Evolutionary conservation across 129 eudicot species (phyloP), one percentile per base, ranked within the genome.

Genomic region (Ambrosia trifida): DNA sequence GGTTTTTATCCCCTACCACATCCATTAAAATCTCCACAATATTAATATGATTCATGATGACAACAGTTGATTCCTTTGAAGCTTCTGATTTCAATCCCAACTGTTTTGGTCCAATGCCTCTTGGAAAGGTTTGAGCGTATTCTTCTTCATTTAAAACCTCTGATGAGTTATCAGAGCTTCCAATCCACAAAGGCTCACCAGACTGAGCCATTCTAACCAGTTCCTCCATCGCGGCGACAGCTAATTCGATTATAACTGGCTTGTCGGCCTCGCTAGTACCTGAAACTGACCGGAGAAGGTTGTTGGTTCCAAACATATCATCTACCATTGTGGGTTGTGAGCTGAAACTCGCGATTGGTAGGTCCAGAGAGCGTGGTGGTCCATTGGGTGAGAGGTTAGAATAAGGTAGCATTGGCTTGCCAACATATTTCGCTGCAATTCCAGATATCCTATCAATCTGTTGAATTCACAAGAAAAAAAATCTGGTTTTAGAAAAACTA

Each of bases 391-490:
- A 53, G 8, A 82, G 35, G 65, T 76, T 78, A 11, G 81, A 76
- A 11, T 79, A 82, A 32, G 64, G 62, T 30, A 85, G 50, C 30
- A 80, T 5, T 3, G 93, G 88, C 74, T 88, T 82, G 46, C 91
- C 98, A 11, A 89, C 85, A 59, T 86, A 89, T 79, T 85, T 89
- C 41, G 91, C 98, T 7, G 95, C 91, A 72, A 89, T 81, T 35
- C 81, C 85, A 14, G 96, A 83, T 49, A 92, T 85, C 76, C 89
- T 66, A 63, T 91, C 94, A 43, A 88, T 76, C 96, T 91, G 82
- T 60, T 70, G 57, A 50, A 33, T 38, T 13, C 36, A 76, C 40
- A 56, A n/a, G 3, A 41, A 68, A 11, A 36, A 3, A 13, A 9
- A 17, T n/a, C 41, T 7, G 8, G 18, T 6, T 54, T 56, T 19